Evolutionary conservation across 805 yeast species (phyloP), one percentile per base, ranked within the genome.

Genomic region (Priceomyces medius): DNA sequence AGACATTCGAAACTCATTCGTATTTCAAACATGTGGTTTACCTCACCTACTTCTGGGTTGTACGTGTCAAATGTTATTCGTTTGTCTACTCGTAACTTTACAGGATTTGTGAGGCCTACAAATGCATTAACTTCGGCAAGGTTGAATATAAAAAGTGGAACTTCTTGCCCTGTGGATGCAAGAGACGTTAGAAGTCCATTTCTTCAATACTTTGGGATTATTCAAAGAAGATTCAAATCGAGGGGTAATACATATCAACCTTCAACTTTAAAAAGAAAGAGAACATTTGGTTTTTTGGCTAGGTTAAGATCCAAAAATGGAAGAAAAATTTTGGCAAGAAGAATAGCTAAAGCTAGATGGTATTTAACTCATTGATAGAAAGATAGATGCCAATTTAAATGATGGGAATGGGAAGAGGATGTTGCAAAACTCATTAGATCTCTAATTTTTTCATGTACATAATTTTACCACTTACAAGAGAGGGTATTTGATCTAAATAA

Each of bases 181-280:
- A 26, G 14, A 26, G 29, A 26, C 7, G 42, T 29, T 21, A 16
- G 18, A 13, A 19, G 12, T 12, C 24, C 41, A 4, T 37, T 48
- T 5, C 31, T 48, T n/a, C 38, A 31, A 24, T 35, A 40, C 23
- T 51, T 64, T 18, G 65, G 73, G 1, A 60, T 71, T 37, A 61
- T 71, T 20, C 84, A 79, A 51, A 67, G 58, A 62, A 66, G 97
- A 73, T 83, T 90, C 85, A 83, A 88, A 60, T 74, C 91, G 28
- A 81, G 96, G 68, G 98, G 99, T 65, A 85, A 88, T 68, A 88
- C 96, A 14, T 91, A 85, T 66, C 97, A 91, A 66, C 99, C 99
- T 39, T 83, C 88, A 46, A 88, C 95, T 4, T 70, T 88, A 48
- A 88, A 86, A 61, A 78, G 98, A 62, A 93, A 93, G 73, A 83